Evolutionary conservation across 2,329 filamentous ascomycete species (phyloP), one percentile per base, ranked within the genome.

Genomic region (Diaporthe caulivora): DNA sequence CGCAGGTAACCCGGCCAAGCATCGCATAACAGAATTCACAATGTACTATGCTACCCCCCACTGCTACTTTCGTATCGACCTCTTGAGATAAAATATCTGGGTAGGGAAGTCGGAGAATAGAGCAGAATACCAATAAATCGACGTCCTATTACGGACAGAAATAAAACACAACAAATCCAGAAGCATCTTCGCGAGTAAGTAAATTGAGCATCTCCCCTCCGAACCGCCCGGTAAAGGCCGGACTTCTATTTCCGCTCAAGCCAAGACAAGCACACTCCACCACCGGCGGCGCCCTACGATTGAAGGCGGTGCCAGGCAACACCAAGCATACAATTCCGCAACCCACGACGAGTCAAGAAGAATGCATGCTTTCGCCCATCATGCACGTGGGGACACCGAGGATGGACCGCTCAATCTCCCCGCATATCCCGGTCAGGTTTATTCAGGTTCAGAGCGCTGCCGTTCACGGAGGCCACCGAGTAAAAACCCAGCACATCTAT

Each of bases 181-280:
- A 51, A 26, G 62, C 29, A 21, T 65, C 62, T 65, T 65, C 44
- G 29, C 29, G 62, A 51, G 44, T 65, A 65, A 65, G 62, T 37
- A 65, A 47, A 51, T 65, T 51, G 31, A 37, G 31, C 44, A 37
- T 15, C 34, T 44, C 31, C 44, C 44, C 47, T 37, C 44, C 44
- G 29, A 51, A 37, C 62, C 44, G 62, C 29, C 62, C 62, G 62
- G 62, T 65, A 8, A 65, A 65, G 44, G 62, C 44, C 62, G 44
- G 62, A 51, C 44, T 65, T 65, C 62, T 65, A 65, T 65, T 65
- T 65, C 62, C 29, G 62, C 49, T n/a, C 9, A 31, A 37, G 58
- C 58, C 58, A 64, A 65, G 44, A 26, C 42, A 64, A 49, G 60
- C 42, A 24, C 62, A 24, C 62, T 37, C 62, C 29, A 34, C 42